phyloP scores from a whole-genome alignment of 352 stramenopile genomes.

The Phytophthora sp. region DNA sequence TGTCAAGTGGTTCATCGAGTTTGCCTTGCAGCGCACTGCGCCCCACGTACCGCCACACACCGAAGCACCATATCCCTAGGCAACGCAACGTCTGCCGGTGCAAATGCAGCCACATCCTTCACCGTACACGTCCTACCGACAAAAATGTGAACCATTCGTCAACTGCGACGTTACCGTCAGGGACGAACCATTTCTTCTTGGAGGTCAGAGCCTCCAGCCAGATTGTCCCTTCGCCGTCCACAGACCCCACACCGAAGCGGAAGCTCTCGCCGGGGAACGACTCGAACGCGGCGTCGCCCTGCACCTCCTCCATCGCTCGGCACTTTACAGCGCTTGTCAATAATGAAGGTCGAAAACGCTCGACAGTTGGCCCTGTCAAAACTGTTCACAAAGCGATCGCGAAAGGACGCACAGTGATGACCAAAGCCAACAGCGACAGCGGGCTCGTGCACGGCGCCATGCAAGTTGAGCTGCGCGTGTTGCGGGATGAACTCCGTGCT shows the following conservation, averaged over 20 bases:
- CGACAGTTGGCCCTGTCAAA: too few relatives aligned
- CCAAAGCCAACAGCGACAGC: slow-evolving; percentile 45
- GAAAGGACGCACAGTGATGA: slow-evolving; percentile 16
- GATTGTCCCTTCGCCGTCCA: slow-evolving; percentile 1
- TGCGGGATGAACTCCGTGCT: slow-evolving; percentile 48
- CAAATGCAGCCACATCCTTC: slow-evolving; percentile 15
- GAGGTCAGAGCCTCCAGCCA: slow-evolving; percentile 25
- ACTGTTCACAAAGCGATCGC: slow-evolving; percentile 18
- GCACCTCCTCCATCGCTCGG: slow-evolving; percentile 32
- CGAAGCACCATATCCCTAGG: slow-evolving; percentile 26
- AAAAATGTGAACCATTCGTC: neutral
- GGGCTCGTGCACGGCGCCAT: slow-evolving; percentile 65
- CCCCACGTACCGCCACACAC: slow-evolving; percentile 23
- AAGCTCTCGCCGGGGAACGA: slow-evolving; percentile 29
- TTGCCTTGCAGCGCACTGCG: neutral
- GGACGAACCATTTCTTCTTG: slow-evolving; percentile 27
- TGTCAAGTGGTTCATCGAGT: neutral
- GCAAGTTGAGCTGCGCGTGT: slow-evolving; percentile 63
- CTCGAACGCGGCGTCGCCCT: slow-evolving; percentile 18
- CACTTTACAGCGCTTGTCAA: too few relatives aligned
- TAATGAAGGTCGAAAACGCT: too few relatives aligned
- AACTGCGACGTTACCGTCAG: neutral
- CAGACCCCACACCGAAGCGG: slow-evolving; percentile 19
- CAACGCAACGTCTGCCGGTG: slow-evolving; percentile 18
- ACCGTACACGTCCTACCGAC: slow-evolving; percentile 20